These are phyloP conservation scores for Dioscorea dumetorum DNA, from an alignment of 106 monocot species.

Conservation along the genomic window DNA sequence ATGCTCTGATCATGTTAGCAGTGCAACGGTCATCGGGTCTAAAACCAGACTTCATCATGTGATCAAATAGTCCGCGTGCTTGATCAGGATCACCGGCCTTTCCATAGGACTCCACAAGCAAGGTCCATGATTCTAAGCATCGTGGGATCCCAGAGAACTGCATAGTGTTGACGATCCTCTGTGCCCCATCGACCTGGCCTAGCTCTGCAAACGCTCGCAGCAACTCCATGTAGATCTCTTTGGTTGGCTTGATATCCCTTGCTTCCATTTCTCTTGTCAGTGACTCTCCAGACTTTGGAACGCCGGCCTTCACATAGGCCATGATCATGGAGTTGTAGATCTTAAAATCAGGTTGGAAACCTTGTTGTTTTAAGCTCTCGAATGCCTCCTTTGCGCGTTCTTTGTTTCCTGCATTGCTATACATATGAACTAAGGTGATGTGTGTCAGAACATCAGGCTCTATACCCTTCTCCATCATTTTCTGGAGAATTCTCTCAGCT, in stretches of 20 bases:
- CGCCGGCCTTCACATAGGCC: conserved; percentile 58
- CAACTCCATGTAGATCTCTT: conserved; percentile 54
- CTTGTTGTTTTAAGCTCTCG: conserved; percentile 33
- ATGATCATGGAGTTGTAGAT: conserved; percentile 63
- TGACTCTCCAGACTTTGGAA: conserved; percentile 35
- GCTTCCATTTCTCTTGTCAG: conserved; percentile 60
- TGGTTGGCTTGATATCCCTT: conserved; percentile 56
- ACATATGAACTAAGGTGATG: conserved; percentile 68
- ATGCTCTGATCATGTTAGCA: conserved; percentile 55
- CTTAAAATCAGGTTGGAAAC: conserved; percentile 53
- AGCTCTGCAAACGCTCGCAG: conserved; percentile 36
- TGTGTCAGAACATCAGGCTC: conserved; percentile 48
- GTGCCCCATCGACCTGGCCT: conserved; percentile 46
- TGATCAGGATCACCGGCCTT: conserved; percentile 29
- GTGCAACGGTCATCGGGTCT: conserved; percentile 69
- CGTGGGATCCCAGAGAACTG: conserved; percentile 50
- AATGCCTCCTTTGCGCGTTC: conserved; percentile 54
- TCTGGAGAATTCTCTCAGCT: conserved; percentile 65
- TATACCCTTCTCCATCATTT: conserved; percentile 68
- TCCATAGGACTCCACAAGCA: conserved; percentile 61
- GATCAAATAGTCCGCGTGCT: conserved; percentile 60
- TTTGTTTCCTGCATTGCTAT: conserved; percentile 58
- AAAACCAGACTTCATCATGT: conserved; percentile 32
- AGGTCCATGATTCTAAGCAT: conserved; percentile 32
- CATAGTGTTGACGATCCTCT: conserved; percentile 56